Evolutionary conservation across 1,284 basidiomycete genomes (phyloP).

Genomic region (Pterulicium gracile): DNA sequence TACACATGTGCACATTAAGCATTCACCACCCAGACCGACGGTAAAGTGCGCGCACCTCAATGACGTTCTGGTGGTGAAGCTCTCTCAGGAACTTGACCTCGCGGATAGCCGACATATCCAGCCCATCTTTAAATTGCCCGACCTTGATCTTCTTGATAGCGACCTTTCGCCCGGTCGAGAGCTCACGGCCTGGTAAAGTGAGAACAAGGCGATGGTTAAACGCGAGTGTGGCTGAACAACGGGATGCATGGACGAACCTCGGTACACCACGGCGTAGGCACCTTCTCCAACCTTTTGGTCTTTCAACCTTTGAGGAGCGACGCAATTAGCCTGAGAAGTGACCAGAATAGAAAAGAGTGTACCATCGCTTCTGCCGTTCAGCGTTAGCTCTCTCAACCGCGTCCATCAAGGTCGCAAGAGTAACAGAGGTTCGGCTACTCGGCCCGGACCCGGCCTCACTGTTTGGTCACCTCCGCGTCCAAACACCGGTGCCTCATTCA

Average conservation of each 20-base stretch:
- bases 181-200: conserved; percentile 45
- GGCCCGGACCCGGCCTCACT: too few relatives aligned
- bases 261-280: conserved; percentile 95
- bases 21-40: not conserved
- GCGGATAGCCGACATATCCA: conserved; percentile 97
- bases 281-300: conserved; percentile 92
- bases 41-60: conserved; percentile 48
- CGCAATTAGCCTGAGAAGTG: conserved; percentile 8
- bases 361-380: conserved; percentile 64
- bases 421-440: too few relatives aligned
- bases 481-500: too few relatives aligned
- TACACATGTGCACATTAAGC: conserved; percentile 20
- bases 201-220: conserved; percentile 1
- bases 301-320: conserved; percentile 49
- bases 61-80: conserved; percentile 90
- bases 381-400: conserved; percentile 66
- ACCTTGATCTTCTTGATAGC: conserved; percentile 99
- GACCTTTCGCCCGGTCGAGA: conserved; percentile 63
- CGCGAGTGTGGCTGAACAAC: not conserved
- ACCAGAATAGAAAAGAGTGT: conserved; percentile 11
- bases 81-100: conserved; percentile 98
- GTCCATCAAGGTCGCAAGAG: conserved; percentile 59
- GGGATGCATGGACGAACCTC: conserved; percentile 40
- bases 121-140: conserved; percentile 93
- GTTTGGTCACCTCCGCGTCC: too few relatives aligned